Evolutionary conservation across 129 eudicot species (phyloP), one percentile per base, ranked within the genome.

Genomic region (Ambrosia trifida): DNA sequence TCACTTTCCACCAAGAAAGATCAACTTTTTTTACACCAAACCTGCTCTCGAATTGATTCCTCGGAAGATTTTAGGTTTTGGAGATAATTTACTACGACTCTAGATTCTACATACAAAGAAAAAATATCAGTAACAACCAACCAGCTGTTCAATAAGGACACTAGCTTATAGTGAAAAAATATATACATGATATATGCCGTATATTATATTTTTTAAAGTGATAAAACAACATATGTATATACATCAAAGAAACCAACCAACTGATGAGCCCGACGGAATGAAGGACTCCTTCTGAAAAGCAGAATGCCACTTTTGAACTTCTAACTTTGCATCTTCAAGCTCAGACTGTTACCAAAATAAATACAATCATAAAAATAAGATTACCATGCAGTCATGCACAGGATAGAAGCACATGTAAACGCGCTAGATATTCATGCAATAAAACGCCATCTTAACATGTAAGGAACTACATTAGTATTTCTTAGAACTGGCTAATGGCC

Each of bases 1-100:
- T 2, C 50, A 64, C 33, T 69, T 54, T 66, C 32, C 56, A 45
- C 11, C 13, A 41, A 50, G 41, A 18, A 36, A 8, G 7, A 16
- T 24, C 10, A 32, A 49, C 4, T 6, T 19, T 35, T 35, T 11
- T 70, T 5, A 68, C 30, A 57, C 31, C 81, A 69, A 68, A 90
- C 99, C 92, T 95, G 99, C 83, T 95, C 99, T 72, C 89, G 78
- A 38, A 90, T 51, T 8, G 91, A 87, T 79, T 95, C 97, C 86
- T 95, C 99, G 1, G 99, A 90, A 5, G 91, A 82, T 78, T 84
- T 95, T 75, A 90, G 77, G 72, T 70, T 76, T 75, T 88, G 94
- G 53, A 95, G 88, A 73, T 82, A 86, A 80, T 67, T 83, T 70
- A 95, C 80, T 3, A 95, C 91, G 4, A 83, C 71, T 80, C 79